phyloP scores from a whole-genome alignment of 1,284 basidiomycete genomes.

The Agaricales sp. region DNA sequence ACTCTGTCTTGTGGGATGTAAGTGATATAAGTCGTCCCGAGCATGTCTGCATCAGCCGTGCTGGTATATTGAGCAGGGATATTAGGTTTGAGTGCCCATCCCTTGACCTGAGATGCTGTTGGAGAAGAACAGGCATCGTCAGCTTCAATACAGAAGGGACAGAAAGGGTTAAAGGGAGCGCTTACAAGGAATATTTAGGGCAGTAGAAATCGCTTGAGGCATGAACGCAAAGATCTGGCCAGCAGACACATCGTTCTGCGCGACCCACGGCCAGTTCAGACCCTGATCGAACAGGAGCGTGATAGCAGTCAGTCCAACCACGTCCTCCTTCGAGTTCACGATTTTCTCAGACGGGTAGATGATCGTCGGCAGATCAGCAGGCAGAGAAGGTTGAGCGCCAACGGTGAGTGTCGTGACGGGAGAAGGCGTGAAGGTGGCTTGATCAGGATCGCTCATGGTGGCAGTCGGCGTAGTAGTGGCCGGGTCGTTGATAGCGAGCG shows the following conservation, averaged over 20 bases:
- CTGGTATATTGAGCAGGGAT: constrained; percentile 40
- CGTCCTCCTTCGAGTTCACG: constrained; percentile 18
- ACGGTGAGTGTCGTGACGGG: constrained; percentile 16
- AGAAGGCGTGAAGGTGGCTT: constrained; percentile 32
- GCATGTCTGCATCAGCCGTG: constrained; percentile 29
- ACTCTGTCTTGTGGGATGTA: constrained; percentile 46
- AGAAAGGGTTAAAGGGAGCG: constrained; percentile 12
- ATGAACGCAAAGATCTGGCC: constrained; percentile 57
- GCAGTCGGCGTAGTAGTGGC: constrained; percentile 16
- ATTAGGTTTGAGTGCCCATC: constrained; percentile 50
- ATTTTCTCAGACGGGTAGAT: constrained; percentile 39
- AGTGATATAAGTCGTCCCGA: constrained; percentile 50
- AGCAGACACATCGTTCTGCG: constrained; percentile 30
- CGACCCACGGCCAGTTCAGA: constrained; percentile 59
- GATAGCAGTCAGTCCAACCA: constrained; percentile 34
- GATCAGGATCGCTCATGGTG: constrained; percentile 48
- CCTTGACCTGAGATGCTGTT: constrained; percentile 33
- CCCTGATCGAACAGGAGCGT: constrained; percentile 44
- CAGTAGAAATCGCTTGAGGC: constrained; percentile 38
- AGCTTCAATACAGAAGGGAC: constrained; percentile 10
- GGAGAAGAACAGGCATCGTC: constrained; percentile 6
- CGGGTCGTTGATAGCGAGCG: constrained; percentile 29
- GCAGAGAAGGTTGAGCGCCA: constrained; percentile 31
- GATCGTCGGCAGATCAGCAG: constrained; percentile 43
- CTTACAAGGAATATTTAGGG: constrained; percentile 39